Conservation (phyloP, 257 asterid genomes). For the Marsdenia floribunda region DNA sequence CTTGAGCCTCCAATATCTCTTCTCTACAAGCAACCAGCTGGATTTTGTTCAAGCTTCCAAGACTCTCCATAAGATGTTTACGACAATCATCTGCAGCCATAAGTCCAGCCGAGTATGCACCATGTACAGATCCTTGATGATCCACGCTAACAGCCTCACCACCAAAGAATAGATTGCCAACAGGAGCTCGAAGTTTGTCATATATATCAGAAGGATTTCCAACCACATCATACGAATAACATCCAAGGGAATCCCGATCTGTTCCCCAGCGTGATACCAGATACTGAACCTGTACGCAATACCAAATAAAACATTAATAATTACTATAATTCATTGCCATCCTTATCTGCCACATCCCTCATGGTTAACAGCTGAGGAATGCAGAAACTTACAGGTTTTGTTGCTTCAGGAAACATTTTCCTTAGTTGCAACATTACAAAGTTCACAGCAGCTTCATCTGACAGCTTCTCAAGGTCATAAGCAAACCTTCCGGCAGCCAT, state of each 20-base stretch:
- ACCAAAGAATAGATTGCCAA: conserved; percentile 87
- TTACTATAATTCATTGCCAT: background rate
- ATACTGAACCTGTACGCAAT: conserved; percentile 54
- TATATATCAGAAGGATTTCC: conserved; percentile 85
- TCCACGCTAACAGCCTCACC: conserved; percentile 94
- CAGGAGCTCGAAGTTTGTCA: conserved; percentile 75
- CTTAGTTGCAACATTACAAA: conserved; percentile 81
- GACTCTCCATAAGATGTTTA: conserved; percentile 50
- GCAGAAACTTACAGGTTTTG: conserved; percentile 63
- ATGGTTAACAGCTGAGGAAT: background rate
- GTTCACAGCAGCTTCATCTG: conserved; percentile 64
- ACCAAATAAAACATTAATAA: background rate
- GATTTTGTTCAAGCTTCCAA: conserved; percentile 54
- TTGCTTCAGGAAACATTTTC: conserved; percentile 82
- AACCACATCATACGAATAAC: conserved; percentile 86
- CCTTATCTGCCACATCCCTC: background rate
- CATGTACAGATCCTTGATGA: conserved; percentile 99
- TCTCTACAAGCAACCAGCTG: conserved; percentile 61
- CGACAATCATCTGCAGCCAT: conserved; percentile 86
- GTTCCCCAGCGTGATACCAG: conserved; percentile 90
- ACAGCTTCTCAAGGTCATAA: conserved; percentile 78
- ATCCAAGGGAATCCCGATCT: conserved; percentile 77
- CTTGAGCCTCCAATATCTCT: conserved; percentile 51
- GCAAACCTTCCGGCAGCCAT: conserved; percentile 99
- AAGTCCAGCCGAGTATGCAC: conserved; percentile 89